Evolutionary conservation across 192 early-diverging fungal species (phyloP), one percentile per base, ranked within the genome.

Genomic region (Podila epigama): DNA sequence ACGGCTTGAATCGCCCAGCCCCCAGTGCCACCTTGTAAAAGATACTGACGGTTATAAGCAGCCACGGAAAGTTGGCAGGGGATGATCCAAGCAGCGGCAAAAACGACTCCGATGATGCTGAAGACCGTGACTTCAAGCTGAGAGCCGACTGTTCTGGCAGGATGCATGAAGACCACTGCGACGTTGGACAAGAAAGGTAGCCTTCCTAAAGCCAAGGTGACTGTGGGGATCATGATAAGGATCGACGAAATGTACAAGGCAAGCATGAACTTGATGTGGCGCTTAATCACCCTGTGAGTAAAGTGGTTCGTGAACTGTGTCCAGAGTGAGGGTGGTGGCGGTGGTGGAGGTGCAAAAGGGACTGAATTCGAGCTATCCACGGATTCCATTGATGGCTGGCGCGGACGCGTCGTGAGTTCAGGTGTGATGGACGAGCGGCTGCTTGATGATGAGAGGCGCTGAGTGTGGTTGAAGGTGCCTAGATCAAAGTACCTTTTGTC

Each of bases 121-220:
- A 77, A 79, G 1, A 80, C 37, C 0, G 83, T 84, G 1, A 81
- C 81, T 22, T 84, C 83, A 1, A 84, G 28, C 51, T 82, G 80
- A 34, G 83, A 75, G 2, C 83, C 83, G 58, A 82, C 68, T 0
- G 70, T 80, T 53, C 82, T 50, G 5, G 67, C 82, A 2, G 82
- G 82, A 27, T 83, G 82, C 20, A 71, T 77, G 42, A 81, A 81
- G 25, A 83, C 58, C 5, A 75, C 54, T 4, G 66, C 71, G 3
- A 64, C 68, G 12, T 58, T 63, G 27, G 60, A 35, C 32, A 83
- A 42, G 34, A 40, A 80, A 0, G 75, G 44, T 0, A 44, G 41
- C 2, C 65, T 75, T 0, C 75, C 81, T 5, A 84, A 6, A 20
- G 37, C 60, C 8, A 58, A 18, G 7, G 32, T 32, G 7, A 81